Base-by-base conservation (phyloP, 331 rosid genomes). In the Cydonia oblonga region DNA sequence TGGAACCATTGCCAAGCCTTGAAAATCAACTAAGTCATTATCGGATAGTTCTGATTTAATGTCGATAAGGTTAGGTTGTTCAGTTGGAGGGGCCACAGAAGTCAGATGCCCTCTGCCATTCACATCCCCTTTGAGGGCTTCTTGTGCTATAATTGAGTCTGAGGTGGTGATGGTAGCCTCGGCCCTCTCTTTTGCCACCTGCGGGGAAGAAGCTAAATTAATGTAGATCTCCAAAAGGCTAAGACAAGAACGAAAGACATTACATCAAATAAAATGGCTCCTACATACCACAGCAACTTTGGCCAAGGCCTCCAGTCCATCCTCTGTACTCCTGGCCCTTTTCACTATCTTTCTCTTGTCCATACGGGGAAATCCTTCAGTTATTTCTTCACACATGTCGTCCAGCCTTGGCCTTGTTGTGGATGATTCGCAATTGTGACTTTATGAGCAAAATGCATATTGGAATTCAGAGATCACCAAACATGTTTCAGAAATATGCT, bases 1-100 rank as follows among this genome's bases (percentile, higher is more conserved):
- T 42, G 66, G 72, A 13, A 75, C 16, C 58, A 4, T 56, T 57
- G 79, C 29, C 67, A 64, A 35, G 33, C 73, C 72, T 44, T 49
- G 57, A 66, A 75, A 75, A 40, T 75, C 58, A 30, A 66, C 59
- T 30, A 75, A 24, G 49, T 54, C 66, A 26, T n/a, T 30, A n/a
- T 67, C 25, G 4, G 63, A 30, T 74, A 20, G 23, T 28, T 68
- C 13, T 9, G 61, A 22, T 75, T 23, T 25, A 44, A 52, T 28
- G 65, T 12, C 65, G 10, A 19, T n/a, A 15, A 4, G 3, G 7
- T 35, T 35, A 40, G 53, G 70, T 40, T 13, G 32, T 13, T 66
- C 26, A 38, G n/a, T 49, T 66, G n/a, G 38, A 35, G 13, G 64
- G 26, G 20, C 64, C 64, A 23, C 14, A 12, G 15, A 14, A 59